Percentiles rank a stretch among this genome's conserved stretches.
Evolutionary conservation across 164 flowering plant genomes (phyloP).

Genomic region (Tetracentron sinense): DNA sequence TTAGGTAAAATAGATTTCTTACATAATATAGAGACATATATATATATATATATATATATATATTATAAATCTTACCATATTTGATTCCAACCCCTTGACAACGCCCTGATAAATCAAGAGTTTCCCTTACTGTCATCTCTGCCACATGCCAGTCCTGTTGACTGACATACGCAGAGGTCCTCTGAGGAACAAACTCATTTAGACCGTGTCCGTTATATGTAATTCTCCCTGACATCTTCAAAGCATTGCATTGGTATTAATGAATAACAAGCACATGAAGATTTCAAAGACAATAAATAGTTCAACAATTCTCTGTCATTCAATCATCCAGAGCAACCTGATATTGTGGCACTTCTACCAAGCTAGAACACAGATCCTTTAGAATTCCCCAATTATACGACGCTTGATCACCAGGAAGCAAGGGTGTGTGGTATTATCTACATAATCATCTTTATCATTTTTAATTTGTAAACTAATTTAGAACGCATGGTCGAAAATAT

Average conservation of each 20-base stretch:
- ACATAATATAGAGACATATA: background rate
- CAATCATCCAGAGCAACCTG: no score
- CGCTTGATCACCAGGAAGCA: no score
- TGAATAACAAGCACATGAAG: background rate
- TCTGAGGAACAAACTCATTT: slow-evolving; percentile 78
- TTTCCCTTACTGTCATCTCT: slow-evolving; percentile 96
- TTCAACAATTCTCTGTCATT: background rate
- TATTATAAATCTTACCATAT: slow-evolving; percentile 48
- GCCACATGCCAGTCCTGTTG: slow-evolving; percentile 87
- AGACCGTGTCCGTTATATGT: slow-evolving; percentile 77
- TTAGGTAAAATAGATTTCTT: background rate
- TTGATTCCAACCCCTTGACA: slow-evolving; percentile 93
- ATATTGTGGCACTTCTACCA: background rate
- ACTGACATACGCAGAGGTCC: slow-evolving; percentile 87
- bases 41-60: background rate
- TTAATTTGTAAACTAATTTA: background rate
- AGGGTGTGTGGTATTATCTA: no score
- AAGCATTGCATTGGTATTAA: slow-evolving; percentile 17
- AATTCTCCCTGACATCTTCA: slow-evolving; percentile 74
- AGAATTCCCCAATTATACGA: no score
- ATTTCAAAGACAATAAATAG: background rate
- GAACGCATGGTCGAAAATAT: background rate
- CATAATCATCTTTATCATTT: no score
- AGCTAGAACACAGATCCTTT: background rate
- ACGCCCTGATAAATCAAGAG: slow-evolving; percentile 76